Evolutionary conservation across 2,329 filamentous ascomycete genomes (phyloP).

Genomic region (Daldinia eschscholtzii): DNA sequence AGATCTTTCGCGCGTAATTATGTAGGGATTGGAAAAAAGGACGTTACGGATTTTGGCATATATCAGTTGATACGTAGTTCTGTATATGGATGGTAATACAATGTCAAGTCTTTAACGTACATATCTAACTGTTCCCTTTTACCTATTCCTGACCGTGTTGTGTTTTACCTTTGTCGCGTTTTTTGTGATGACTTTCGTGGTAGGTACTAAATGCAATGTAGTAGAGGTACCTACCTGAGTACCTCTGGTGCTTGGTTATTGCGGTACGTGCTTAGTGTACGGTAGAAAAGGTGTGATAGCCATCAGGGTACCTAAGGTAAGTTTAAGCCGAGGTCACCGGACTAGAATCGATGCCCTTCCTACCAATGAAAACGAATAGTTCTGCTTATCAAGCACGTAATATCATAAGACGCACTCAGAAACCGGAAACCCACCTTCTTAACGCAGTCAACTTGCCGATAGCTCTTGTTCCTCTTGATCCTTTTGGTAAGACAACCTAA

Average conservation of each 20-base stretch:
- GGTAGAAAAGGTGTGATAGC: neutral
- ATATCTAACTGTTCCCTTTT: neutral
- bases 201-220: no score
- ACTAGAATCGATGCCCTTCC: neutral
- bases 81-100: slow-evolving; percentile 57
- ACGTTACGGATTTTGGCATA: slow-evolving; percentile 56
- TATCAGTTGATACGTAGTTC: slow-evolving; percentile 59
- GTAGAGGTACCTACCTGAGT: no score
- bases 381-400: slow-evolving; percentile 20
- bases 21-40: slow-evolving; percentile 51
- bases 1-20: slow-evolving; percentile 41
- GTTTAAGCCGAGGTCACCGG: slow-evolving; percentile 8
- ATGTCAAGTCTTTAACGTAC: slow-evolving; percentile 46
- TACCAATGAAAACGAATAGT: neutral
- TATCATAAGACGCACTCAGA: slow-evolving; percentile 25
- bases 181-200: no score
- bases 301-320: slow-evolving; percentile 25
- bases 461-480: slow-evolving; percentile 11
- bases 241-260: no score
- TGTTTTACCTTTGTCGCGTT: no score
- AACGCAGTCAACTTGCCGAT: slow-evolving; percentile 26
- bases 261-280: no score
- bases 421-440: slow-evolving; percentile 40
- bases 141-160: no score
- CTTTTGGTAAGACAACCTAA: neutral